These are phyloP conservation scores for Ambrosia hybrid DNA, from an alignment of 140 eudicot genomes.

Conservation along the genomic window DNA sequence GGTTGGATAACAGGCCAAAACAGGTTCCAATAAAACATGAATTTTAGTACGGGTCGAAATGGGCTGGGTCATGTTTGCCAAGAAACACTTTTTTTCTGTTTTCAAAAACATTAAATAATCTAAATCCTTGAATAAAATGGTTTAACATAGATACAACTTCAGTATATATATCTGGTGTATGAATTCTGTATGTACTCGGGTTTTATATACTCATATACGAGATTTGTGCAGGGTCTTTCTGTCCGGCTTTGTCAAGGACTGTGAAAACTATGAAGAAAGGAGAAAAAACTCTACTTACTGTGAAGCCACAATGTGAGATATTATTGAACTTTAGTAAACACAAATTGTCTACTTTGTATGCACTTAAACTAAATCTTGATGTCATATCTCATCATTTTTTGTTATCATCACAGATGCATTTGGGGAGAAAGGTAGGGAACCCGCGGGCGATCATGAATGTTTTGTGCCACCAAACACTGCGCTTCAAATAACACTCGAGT, in stretches of 20 bases:
- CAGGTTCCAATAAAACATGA: too few relatives aligned
- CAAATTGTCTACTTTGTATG: not conserved
- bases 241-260: conserved; percentile 75
- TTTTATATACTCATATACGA: not conserved
- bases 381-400: not conserved
- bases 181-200: not conserved
- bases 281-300: conserved; percentile 61
- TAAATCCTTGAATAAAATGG: not conserved
- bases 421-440: conserved; percentile 33
- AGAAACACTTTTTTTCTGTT: not conserved
- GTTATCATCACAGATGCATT: conserved; percentile 26
- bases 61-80: not conserved
- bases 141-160: not conserved
- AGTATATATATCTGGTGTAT: too few relatives aligned
- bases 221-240: conserved; percentile 45
- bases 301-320: conserved; percentile 50
- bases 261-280: conserved; percentile 86
- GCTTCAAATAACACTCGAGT: conserved; percentile 42
- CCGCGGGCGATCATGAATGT: conserved; percentile 19
- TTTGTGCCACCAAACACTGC: conserved; percentile 31
- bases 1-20: conserved; percentile 1
- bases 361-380: conserved; percentile 10
- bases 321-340: not conserved
- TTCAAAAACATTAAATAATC: not conserved
- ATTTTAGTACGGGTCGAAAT: not conserved